Conservation (phyloP, 176 grass and related monocot species). For the Pontederia crassipes region DNA sequence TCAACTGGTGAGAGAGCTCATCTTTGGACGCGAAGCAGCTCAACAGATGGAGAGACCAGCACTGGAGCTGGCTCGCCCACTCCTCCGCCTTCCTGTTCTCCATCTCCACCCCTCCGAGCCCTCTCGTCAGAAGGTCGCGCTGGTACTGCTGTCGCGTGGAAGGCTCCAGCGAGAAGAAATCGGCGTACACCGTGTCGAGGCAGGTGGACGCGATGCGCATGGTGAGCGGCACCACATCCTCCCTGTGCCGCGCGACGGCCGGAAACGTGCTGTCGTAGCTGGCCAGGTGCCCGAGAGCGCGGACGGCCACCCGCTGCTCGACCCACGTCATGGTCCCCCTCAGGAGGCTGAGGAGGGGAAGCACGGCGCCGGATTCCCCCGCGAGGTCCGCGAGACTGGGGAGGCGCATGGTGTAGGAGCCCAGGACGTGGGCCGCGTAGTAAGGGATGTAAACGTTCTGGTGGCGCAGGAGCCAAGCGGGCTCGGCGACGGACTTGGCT, state of each 20-base stretch:
- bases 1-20: conserved; percentile 35
- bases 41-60: conserved; percentile 87
- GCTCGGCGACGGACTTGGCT: conserved; percentile 38
- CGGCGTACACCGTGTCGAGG: conserved; percentile 38
- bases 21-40: conserved; percentile 81
- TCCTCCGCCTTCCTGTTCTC: conserved; percentile 85
- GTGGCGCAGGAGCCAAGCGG: conserved; percentile 30
- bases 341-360: conserved; percentile 42
- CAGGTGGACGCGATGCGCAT: conserved; percentile 40
- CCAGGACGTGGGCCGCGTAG: conserved; percentile 74
- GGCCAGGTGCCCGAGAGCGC: conserved; percentile 74
- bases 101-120: conserved; percentile 28
- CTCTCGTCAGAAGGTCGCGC: conserved; percentile 44
- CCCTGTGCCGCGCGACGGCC: conserved; percentile 33
- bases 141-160: conserved; percentile 56
- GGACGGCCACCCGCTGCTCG: conserved; percentile 63
- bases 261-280: conserved; percentile 83
- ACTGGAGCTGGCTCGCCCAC: conserved; percentile 98
- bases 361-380: conserved; percentile 44
- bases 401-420: conserved; percentile 73
- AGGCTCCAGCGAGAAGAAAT: conserved; percentile 31
- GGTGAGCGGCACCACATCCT: conserved; percentile 53
- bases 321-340: conserved; percentile 72
- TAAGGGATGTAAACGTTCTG: conserved; percentile 68
- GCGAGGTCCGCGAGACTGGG: conserved; percentile 54